phyloP scores from a whole-genome alignment of 192 early-diverging fungal genomes.

The Martensiomyces pterosporus region DNA sequence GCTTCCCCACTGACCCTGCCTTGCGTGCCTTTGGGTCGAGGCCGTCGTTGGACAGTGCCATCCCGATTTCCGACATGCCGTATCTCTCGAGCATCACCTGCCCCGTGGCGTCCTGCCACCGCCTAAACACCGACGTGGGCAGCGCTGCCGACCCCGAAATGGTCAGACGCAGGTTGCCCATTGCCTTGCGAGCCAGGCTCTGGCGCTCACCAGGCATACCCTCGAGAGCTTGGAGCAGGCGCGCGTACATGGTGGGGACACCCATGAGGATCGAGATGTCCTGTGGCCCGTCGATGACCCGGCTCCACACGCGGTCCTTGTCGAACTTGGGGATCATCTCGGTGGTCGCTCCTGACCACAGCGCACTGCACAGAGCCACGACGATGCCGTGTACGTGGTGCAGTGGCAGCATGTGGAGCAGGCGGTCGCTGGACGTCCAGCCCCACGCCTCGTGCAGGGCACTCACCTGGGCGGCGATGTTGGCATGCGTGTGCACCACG shows the following conservation, averaged over 20 bases:
- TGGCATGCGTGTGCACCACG: conserved; percentile 70
- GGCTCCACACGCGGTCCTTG: conserved; percentile 58
- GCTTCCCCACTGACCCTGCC: conserved; percentile 67
- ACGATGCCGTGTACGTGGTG: conserved; percentile 78
- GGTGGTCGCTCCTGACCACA: conserved; percentile 68
- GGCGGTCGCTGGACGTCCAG: conserved; percentile 60
- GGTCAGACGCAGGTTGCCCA: conserved; percentile 69
- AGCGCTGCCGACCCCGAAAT: conserved; percentile 75
- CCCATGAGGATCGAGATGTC: conserved; percentile 79
- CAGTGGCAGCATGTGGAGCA: conserved; percentile 77
- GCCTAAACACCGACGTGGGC: conserved; percentile 61
- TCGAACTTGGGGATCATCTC: conserved; percentile 76
- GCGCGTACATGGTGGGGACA: conserved; percentile 85
- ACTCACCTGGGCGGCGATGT: conserved; percentile 61
- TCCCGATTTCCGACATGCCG: conserved; percentile 89
- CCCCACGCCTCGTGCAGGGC: conserved; percentile 68
- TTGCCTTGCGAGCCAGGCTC: conserved; percentile 41
- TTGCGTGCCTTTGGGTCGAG: conserved; percentile 17
- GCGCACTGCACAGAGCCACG: conserved; percentile 60
- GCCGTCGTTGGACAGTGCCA: conserved; percentile 69
- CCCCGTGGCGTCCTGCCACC: conserved; percentile 70
- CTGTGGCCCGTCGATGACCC: conserved; percentile 53
- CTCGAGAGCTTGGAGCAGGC: conserved; percentile 59
- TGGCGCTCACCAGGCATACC: conserved; percentile 41
- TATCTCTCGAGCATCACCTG: conserved; percentile 79